Conservation (phyloP, 2,329 filamentous ascomycete genomes). For the Ophiostoma sp. region DNA sequence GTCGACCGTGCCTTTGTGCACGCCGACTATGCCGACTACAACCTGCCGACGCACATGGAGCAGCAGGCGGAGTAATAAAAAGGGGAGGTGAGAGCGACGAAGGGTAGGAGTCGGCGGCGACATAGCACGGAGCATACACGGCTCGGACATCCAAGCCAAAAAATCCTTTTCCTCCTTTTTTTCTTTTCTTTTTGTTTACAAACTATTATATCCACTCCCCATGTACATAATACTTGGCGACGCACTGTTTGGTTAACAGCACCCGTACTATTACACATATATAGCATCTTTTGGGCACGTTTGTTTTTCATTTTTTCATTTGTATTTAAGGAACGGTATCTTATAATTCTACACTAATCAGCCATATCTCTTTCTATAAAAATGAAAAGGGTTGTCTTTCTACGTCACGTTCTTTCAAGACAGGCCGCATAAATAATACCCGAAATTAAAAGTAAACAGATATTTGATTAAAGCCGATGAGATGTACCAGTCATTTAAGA, state of each 20-base stretch:
- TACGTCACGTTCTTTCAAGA: not conserved
- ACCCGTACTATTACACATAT: not conserved
- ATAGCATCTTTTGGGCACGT: not conserved
- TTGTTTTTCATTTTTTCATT: not conserved
- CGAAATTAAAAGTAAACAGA: not conserved
- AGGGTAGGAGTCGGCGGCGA: not conserved
- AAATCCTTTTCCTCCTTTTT: not conserved
- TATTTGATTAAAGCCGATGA: not conserved
- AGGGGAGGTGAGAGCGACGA: not conserved
- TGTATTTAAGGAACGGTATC: not conserved
- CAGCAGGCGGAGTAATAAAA: constrained; percentile 37
- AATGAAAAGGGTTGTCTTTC: not conserved
- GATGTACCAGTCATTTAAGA: not conserved
- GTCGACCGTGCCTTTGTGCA: constrained; percentile 73
- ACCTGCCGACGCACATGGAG: constrained; percentile 60
- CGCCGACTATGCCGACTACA: constrained; percentile 63
- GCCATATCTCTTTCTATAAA: not conserved
- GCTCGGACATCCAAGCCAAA: not conserved
- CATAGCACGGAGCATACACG: not conserved
- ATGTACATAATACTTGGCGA: not conserved
- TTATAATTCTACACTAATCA: not conserved
- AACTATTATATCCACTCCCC: not conserved
- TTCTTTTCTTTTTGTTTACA: not conserved
- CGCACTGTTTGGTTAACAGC: not conserved
- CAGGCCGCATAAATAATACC: too few relatives aligned